These are phyloP conservation scores for Loxodes magnus DNA, from an alignment of 73 alveolate species.

Conservation along the genomic window DNA sequence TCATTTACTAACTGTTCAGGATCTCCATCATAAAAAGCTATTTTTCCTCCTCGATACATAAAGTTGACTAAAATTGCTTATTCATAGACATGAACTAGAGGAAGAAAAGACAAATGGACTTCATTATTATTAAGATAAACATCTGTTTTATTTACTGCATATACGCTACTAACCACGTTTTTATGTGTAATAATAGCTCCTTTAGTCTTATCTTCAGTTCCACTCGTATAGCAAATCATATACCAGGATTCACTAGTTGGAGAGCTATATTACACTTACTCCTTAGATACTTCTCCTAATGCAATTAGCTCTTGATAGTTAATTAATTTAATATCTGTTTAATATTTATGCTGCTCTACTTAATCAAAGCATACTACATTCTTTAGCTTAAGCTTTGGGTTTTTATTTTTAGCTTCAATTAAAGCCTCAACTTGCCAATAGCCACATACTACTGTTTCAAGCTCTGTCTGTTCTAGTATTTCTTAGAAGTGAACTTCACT, in stretches of 20 bases:
- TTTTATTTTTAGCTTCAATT: constrained; percentile 1
- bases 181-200: constrained; percentile 50
- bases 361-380: constrained; percentile 23
- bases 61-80: constrained; percentile 23
- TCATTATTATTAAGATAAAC: constrained; percentile 32
- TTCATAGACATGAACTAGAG: constrained; percentile 64
- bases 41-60: constrained; percentile 35
- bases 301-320: constrained; percentile 13
- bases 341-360: constrained; percentile 10
- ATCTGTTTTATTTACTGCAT: constrained; percentile 15
- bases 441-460: constrained; percentile 17
- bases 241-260: not conserved
- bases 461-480: constrained; percentile 27
- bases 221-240: constrained; percentile 58
- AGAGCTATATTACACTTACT: constrained; percentile 1
- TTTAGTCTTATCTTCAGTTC: constrained; percentile 54
- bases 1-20: constrained; percentile 34
- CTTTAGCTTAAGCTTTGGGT: constrained; percentile 6
- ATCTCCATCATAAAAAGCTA: constrained; percentile 59
- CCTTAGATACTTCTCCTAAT: constrained; percentile 12
- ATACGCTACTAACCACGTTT: constrained; percentile 17
- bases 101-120: constrained; percentile 33
- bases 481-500: constrained; percentile 20
- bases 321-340: constrained; percentile 15
- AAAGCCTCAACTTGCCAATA: constrained; percentile 11